Evolutionary conservation across 2,329 filamentous ascomycete genomes (phyloP), one percentile per base, ranked within the genome.

Genomic region (Cytospora mali): DNA sequence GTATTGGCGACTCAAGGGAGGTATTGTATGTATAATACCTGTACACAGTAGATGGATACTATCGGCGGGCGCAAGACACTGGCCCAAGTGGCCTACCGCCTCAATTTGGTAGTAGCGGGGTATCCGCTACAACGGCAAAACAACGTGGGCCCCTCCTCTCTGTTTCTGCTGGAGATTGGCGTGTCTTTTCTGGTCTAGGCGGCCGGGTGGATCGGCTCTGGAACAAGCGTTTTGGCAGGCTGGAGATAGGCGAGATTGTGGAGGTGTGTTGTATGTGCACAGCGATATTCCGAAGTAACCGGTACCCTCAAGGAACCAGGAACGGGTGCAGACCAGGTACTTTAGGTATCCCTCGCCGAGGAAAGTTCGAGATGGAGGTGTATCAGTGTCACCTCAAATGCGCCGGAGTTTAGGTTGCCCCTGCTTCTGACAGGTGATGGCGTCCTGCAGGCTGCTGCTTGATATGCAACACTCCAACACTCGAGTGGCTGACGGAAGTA

Each of bases 161-260:
- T 55, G 29, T 54, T 33, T 50, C 28, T 23, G 59, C 53, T 61
- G 59, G 52, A 61, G 28, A 56, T 56, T 39, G 35, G 18, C 50
- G 35, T 50, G 55, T 52, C 49, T 62, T 62, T 31, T 57, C n/a
- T 27, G 59, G 39, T 49, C 33, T 53, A 53, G 21, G n/a, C 28
- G 62, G 42, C 62, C 59, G 27, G 46, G 51, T 59, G 46, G 42
- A 51, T 58, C 35, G 29, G 28, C 28, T 21, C 57, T 55, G 50
- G 62, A 55, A 59, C 53, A 61, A 58, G 62, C 33, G 56, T 57
- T 59, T 64, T 59, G 42, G 51, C 42, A 56, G 39, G 52, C 50
- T 52, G 62, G 53, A 28, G 27, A 49, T 27, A 49, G 62, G 35
- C 50, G 56, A 58, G 55, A 58, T 54, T 55, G 48, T 46, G 42